phyloP scores from a whole-genome alignment of 164 flowering plant genomes.

The Akebia trifoliata region DNA sequence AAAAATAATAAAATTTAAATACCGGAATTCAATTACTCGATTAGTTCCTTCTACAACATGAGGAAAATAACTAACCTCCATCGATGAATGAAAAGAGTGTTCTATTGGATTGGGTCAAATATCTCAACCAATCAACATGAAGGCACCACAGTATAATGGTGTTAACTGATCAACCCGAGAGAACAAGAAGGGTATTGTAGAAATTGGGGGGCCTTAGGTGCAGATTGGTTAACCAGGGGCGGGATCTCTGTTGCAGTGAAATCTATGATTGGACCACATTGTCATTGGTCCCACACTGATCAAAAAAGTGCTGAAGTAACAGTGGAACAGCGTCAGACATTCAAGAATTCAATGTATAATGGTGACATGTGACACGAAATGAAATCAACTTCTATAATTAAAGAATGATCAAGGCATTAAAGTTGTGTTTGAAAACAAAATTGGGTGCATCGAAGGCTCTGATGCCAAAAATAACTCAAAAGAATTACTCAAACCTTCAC shows the following conservation, averaged over 20 bases:
- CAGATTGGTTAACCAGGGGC: conserved; percentile 3
- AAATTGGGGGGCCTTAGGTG: neutral
- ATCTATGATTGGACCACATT: neutral
- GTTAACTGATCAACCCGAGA: no score
- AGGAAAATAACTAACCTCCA: no score
- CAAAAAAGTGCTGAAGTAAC: neutral
- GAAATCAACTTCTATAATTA: neutral
- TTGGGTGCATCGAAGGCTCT: conserved; percentile 11
- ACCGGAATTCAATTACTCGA: no score
- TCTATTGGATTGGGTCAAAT: no score
- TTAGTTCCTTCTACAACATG: no score
- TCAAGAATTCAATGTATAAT: neutral
- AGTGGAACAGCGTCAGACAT: conserved; percentile 2
- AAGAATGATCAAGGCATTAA: conserved; percentile 2
- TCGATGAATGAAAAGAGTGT: no score
- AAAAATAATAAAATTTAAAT: no score
- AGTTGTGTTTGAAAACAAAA: conserved; percentile 10
- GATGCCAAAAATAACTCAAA: conserved; percentile 2
- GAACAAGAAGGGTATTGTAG: no score
- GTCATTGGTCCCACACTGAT: conserved; percentile 4
- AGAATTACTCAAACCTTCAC: neutral
- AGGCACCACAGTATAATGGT: no score
- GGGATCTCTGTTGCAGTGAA: conserved; percentile 7
- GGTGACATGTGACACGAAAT: neutral
- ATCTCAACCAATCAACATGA: no score